Evolutionary conservation across 2,329 filamentous ascomycete species (phyloP), one percentile per base, ranked within the genome.

Genomic region (Aspergillus udagawae): DNA sequence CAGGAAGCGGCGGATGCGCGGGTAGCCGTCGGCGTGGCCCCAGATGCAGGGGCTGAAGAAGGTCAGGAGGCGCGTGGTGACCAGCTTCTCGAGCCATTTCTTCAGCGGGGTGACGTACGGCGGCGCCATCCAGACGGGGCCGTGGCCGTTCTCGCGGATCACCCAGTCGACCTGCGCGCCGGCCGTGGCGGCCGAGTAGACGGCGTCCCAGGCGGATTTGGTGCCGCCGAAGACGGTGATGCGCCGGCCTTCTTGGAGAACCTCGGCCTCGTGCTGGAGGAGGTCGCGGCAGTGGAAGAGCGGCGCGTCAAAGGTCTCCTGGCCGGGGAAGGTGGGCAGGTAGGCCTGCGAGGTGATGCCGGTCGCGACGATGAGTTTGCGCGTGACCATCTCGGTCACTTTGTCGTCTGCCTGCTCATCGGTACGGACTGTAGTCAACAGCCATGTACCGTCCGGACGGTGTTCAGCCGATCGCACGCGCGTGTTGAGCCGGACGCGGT

Each of bases 41-140:
- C 87, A 92, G 14, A 88, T 81, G 67, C 88, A 92, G 0, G 90
- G 89, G 52, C 83, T 86, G 71, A 92, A 85, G 85, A 87, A 91
- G 1, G 85, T 88, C 53, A 92, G 73, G 61, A 89, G 80, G 0
- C 89, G 84, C 0, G 83, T 87, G 32, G 83, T 82, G 3, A 87
- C 80, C 4, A 91, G 79, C 64, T 87, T 84, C 71, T 91, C 88
- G 0, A 90, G 74, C 80, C 83, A 85, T 57, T 80, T 81, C 69
- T 86, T 86, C n/a, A 89, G 67, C 0, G 86, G 86, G 1, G 87
- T 89, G 17, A 90, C 85, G 55, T 84, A 85, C 1, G 82, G 60
- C 3, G 72, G 72, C 6, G 69, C 65, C 72, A 77, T 73, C 74
- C 74, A 77, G 49, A 58, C 58, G 1, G 75, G 75, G 1, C 75